Percentiles rank a stretch among this genome's conserved stretches.
Conservation (phyloP, 2,329 filamentous ascomycete genomes). For the Pezicula neosporulosa region DNA sequence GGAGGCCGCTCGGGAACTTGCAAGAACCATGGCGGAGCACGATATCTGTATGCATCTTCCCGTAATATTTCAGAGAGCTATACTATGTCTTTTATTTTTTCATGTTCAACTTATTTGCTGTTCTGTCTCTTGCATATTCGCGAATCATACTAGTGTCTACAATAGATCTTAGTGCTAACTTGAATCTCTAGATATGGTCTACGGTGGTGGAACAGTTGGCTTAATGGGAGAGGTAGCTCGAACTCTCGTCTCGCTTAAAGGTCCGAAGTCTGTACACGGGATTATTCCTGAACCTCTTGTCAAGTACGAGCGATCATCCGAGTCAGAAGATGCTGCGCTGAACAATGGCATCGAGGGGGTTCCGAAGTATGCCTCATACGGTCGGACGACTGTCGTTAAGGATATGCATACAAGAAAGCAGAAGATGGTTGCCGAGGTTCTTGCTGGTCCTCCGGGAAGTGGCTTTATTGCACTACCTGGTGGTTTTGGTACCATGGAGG, state of each 20-base stretch:
- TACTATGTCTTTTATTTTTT: neutral
- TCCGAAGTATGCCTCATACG: constrained; percentile 58
- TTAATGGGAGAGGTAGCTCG: constrained; percentile 94
- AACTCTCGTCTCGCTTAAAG: constrained; percentile 78
- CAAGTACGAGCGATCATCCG: constrained; percentile 66
- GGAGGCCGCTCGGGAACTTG: constrained; percentile 74
- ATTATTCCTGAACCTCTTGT: constrained; percentile 89
- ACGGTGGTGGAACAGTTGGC: constrained; percentile 90
- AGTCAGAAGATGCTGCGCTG: constrained; percentile 44
- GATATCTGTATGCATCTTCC: constrained; percentile 49
- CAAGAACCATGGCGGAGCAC: constrained; percentile 67
- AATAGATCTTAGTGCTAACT: neutral
- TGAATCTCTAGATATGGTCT: constrained; percentile 61
- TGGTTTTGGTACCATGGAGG: constrained; percentile 93
- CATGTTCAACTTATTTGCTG: too few relatives aligned
- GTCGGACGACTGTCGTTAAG: constrained; percentile 80
- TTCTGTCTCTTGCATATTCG: neutral
- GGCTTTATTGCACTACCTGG: constrained; percentile 88
- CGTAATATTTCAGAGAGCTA: neutral
- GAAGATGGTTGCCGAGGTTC: constrained; percentile 86
- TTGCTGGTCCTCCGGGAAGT: constrained; percentile 74
- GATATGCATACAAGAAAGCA: constrained; percentile 98
- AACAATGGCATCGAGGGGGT: constrained; percentile 29
- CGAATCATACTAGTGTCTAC: neutral
- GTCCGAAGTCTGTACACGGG: constrained; percentile 81